Evolutionary conservation across 768 basidiomycete genomes (phyloP).

Genomic region (Pisolithus sp.): DNA sequence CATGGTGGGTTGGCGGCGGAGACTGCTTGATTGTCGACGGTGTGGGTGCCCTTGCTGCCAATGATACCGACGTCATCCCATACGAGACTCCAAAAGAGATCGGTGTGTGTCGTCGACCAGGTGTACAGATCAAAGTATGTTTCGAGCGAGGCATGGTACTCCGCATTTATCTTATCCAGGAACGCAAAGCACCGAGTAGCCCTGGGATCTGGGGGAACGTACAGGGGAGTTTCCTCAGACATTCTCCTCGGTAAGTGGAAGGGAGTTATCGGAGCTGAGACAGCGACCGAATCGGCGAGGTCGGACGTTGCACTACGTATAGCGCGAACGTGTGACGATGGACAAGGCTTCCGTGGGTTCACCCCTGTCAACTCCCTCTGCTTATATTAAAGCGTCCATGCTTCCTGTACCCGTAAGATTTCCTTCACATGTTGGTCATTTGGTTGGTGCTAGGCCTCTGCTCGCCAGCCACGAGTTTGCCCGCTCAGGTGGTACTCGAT

Average conservation of each 20-base stretch:
- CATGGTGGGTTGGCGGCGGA: slow-evolving; percentile 63
- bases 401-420: neutral
- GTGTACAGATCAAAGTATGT: slow-evolving; percentile 59
- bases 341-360: too few species aligned
- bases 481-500: slow-evolving; percentile 36
- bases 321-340: neutral
- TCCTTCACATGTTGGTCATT: neutral
- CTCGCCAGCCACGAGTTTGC: slow-evolving; percentile 23
- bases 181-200: slow-evolving; percentile 45
- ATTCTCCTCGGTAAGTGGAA: neutral
- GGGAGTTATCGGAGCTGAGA: neutral
- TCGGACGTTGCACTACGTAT: neutral
- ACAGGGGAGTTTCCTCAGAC: slow-evolving; percentile 31
- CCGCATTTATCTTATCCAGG: slow-evolving; percentile 44
- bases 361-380: neutral
- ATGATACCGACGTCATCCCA: slow-evolving; percentile 65
- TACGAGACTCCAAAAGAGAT: slow-evolving; percentile 64
- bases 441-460: slow-evolving; percentile 3
- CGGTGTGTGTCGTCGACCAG: slow-evolving; percentile 58
- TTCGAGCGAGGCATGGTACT: slow-evolving; percentile 36
- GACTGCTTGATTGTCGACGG: slow-evolving; percentile 48
- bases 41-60: slow-evolving; percentile 53
- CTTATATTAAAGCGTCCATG: neutral
- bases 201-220: slow-evolving; percentile 36
- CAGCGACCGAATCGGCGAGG: neutral